Percentiles rank a stretch among this genome's conserved stretches.
These are phyloP conservation scores for Aspergillus carbonarius DNA, from an alignment of 2,329 filamentous ascomycete species.

Conservation along the genomic window DNA sequence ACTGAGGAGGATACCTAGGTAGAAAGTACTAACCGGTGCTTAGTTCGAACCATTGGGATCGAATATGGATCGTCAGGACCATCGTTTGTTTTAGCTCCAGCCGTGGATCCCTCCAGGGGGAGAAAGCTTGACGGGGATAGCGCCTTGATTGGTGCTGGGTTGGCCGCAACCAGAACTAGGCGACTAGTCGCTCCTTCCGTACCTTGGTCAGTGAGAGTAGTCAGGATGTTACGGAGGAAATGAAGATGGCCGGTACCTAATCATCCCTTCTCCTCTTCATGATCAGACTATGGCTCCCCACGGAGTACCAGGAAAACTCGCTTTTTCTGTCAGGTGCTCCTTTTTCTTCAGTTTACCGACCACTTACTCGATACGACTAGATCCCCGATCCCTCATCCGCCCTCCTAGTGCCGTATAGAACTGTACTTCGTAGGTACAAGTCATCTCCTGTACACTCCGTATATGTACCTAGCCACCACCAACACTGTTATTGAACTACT, in stretches of 20 bases:
- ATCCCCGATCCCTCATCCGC: no score
- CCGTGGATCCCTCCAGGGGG: constrained; percentile 4
- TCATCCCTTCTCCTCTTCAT: no score
- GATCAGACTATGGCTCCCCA: no score
- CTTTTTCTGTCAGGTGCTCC: no score
- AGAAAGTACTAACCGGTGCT: neutral
- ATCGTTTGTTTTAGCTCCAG: constrained; percentile 1
- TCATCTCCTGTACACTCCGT: no score
- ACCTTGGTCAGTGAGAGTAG: constrained; percentile 3
- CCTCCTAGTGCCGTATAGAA: no score
- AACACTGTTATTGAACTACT: no score
- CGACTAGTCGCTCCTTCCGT: neutral
- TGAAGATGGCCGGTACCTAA: neutral
- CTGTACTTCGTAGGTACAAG: no score
- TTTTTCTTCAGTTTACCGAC: no score
- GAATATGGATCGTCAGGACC: constrained; percentile 3
- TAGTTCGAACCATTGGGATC: neutral
- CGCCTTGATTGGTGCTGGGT: neutral
- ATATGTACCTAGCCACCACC: no score
- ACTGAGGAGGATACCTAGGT: neutral
- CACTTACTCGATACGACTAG: no score
- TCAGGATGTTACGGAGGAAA: neutral
- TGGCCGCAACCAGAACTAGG: neutral
- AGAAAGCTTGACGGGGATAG: constrained; percentile 5
- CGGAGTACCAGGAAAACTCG: no score